Percentiles rank a stretch among this genome's conserved stretches.
Conservation (phyloP, 257 asterid species). For the Penstemon davidsonii region DNA sequence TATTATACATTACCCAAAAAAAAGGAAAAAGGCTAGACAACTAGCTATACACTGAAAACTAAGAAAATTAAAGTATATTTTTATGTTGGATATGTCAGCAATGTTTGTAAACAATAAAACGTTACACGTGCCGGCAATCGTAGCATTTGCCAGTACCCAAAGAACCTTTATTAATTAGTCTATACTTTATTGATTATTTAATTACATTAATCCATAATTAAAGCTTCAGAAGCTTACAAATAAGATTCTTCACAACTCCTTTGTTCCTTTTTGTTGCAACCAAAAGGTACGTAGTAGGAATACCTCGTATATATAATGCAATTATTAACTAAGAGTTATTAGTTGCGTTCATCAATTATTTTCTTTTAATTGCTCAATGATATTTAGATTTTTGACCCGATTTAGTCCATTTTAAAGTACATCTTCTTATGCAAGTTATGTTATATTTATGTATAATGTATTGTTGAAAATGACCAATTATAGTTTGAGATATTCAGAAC, state of each 20-base stretch:
- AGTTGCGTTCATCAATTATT: too few relatives aligned
- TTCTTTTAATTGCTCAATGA: too few relatives aligned
- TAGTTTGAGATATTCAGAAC: too few relatives aligned
- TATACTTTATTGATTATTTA: conserved; percentile 13
- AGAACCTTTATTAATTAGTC: conserved; percentile 6
- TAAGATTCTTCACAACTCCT: conserved; percentile 20
- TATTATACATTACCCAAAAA: too few relatives aligned
- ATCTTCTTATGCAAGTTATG: too few relatives aligned
- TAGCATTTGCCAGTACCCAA: conserved; percentile 28
- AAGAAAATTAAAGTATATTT: background rate
- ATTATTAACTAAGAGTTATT: too few relatives aligned
- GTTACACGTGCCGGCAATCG: conserved; percentile 25
- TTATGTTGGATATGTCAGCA: conserved; percentile 1
- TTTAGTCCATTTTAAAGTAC: too few relatives aligned
- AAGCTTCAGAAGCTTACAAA: background rate
- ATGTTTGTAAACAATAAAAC: conserved; percentile 21
- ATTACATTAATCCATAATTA: conserved; percentile 1
- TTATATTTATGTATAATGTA: too few relatives aligned
- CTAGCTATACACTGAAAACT: background rate
- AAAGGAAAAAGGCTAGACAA: too few relatives aligned
- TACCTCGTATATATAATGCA: too few relatives aligned
- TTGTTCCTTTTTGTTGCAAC: background rate
- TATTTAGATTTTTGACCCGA: too few relatives aligned
- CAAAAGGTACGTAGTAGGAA: background rate
- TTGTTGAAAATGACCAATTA: too few relatives aligned